Conservation (phyloP, 805 yeast genomes). For the Nakazawaea pomicola region DNA sequence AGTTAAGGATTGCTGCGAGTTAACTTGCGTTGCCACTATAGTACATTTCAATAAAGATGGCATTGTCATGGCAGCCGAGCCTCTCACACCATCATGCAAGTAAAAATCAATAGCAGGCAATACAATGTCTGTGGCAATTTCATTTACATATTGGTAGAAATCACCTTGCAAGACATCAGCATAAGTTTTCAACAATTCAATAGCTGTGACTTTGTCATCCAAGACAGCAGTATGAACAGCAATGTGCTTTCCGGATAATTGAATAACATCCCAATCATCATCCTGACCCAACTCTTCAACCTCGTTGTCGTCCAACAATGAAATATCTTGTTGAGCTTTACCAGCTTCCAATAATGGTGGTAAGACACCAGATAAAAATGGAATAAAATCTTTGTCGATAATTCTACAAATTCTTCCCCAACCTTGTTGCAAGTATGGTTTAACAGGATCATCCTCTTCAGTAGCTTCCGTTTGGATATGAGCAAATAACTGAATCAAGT, state of each 20-base stretch:
- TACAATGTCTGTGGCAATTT: slow-evolving; percentile 71
- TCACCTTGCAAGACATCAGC: slow-evolving; percentile 79
- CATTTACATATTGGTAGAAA: slow-evolving; percentile 79
- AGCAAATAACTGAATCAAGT: slow-evolving; percentile 67
- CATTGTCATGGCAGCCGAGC: slow-evolving; percentile 80
- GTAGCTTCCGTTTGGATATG: slow-evolving; percentile 57
- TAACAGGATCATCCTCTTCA: slow-evolving; percentile 84
- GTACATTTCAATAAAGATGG: slow-evolving; percentile 70
- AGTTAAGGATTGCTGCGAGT: slow-evolving; percentile 53
- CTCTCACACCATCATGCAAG: slow-evolving; percentile 91
- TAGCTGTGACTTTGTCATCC: slow-evolving; percentile 91
- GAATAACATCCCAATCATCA: slow-evolving; percentile 94
- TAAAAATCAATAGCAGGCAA: slow-evolving; percentile 88
- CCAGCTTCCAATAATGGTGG: slow-evolving; percentile 89
- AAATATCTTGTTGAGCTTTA: slow-evolving; percentile 83
- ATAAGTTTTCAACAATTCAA: slow-evolving; percentile 79
- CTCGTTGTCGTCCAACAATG: slow-evolving; percentile 85
- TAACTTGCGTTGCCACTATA: slow-evolving; percentile 44
- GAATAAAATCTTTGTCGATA: slow-evolving; percentile 80
- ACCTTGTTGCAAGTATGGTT: slow-evolving; percentile 82
- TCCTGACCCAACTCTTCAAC: slow-evolving; percentile 73
- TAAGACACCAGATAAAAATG: slow-evolving; percentile 75
- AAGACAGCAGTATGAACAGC: slow-evolving; percentile 93
- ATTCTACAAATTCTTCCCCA: slow-evolving; percentile 93
- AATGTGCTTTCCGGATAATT: slow-evolving; percentile 84